Evolutionary conservation across 805 yeast genomes (phyloP).

Genomic region (Scheffersomyces amazonensis): DNA sequence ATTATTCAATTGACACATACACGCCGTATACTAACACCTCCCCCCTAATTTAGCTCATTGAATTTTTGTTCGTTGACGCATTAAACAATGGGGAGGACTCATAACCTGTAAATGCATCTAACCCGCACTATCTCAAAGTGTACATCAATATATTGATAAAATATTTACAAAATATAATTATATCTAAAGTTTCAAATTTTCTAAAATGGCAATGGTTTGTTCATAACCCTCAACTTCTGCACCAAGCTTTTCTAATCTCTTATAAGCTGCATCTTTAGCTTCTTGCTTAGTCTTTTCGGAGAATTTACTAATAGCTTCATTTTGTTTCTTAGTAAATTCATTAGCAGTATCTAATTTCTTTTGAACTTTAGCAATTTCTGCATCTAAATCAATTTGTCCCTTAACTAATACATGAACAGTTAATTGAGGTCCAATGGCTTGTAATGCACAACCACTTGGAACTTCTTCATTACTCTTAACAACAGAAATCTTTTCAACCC

Average conservation of each 20-base stretch:
- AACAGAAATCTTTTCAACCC: constrained; percentile 72
- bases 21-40: no score
- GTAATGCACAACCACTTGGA: constrained; percentile 89
- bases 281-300: constrained; percentile 79
- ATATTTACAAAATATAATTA: no score
- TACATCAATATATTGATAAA: no score
- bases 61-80: no score
- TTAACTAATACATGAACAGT: constrained; percentile 88
- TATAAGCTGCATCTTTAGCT: constrained; percentile 73
- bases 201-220: constrained; percentile 80
- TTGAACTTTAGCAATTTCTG: constrained; percentile 80
- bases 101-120: no score
- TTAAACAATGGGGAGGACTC: no score
- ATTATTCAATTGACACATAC: no score
- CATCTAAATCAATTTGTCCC: constrained; percentile 91
- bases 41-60: no score
- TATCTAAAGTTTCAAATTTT: constrained; percentile 67
- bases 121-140: no score
- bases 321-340: constrained; percentile 58
- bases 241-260: constrained; percentile 61
- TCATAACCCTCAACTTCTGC: constrained; percentile 92
- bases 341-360: constrained; percentile 69
- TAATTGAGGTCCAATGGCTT: constrained; percentile 74
- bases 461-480: constrained; percentile 53
- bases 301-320: constrained; percentile 79